Percentiles rank a stretch among this genome's conserved stretches.
phyloP scores from a whole-genome alignment of 2,329 filamentous ascomycete species.

The Colletotrichum gigasporum region DNA sequence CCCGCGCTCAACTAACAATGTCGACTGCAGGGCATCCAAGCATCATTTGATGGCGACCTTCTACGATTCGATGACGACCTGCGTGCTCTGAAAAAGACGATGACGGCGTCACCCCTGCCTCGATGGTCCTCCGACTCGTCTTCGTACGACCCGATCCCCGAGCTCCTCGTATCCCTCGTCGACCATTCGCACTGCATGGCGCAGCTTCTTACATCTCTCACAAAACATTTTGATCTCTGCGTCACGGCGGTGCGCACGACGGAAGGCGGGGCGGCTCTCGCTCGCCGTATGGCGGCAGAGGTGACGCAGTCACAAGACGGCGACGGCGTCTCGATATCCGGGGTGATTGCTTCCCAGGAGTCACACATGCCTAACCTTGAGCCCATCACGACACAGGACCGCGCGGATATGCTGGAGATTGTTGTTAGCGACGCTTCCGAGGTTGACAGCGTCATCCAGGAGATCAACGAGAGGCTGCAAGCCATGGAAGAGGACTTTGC shows the following conservation, averaged over 20 bases:
- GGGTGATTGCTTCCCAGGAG: conserved; percentile 69
- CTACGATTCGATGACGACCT: conserved; percentile 80
- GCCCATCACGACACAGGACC: conserved; percentile 79
- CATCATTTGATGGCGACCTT: conserved; percentile 80
- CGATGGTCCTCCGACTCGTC: conserved; percentile 46
- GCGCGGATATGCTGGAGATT: conserved; percentile 83
- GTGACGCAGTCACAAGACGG: conserved; percentile 57
- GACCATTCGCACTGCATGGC: conserved; percentile 85
- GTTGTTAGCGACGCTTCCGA: conserved; percentile 76
- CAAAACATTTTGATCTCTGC: conserved; percentile 91
- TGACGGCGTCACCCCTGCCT: conserved; percentile 52
- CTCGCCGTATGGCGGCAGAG: conserved; percentile 74
- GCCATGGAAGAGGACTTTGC: conserved; percentile 80
- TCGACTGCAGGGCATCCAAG: conserved; percentile 65
- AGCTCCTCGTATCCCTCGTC: conserved; percentile 71
- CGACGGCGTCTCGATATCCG: conserved; percentile 70
- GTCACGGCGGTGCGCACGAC: conserved; percentile 91
- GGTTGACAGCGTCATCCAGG: conserved; percentile 72
- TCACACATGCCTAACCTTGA: conserved; percentile 64
- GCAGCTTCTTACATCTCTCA: conserved; percentile 79
- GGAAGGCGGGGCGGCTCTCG: conserved; percentile 78
- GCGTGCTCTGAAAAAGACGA: conserved; percentile 67
- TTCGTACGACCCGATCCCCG: conserved; percentile 54
- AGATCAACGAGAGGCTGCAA: conserved; percentile 78
- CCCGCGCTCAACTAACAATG: neutral